Evolutionary conservation across 306 rosid species (phyloP).

Genomic region (Potentilla sterilis): DNA sequence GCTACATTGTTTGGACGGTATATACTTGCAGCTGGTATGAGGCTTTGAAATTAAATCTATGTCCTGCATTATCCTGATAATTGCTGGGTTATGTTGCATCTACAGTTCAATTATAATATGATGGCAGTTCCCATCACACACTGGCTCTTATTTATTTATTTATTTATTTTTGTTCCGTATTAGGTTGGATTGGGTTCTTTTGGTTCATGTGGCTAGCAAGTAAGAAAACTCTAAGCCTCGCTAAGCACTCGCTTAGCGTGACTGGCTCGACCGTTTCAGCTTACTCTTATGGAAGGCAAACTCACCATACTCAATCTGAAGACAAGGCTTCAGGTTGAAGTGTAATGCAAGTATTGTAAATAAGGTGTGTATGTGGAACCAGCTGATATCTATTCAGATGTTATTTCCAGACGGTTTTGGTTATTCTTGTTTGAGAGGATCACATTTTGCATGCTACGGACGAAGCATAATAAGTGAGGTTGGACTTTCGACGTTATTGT

Average conservation of each 20-base stretch:
- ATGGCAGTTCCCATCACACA: not conserved
- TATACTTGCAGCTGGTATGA: not conserved
- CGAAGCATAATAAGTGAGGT: not conserved
- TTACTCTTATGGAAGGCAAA: conserved; percentile 51
- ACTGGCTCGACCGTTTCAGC: conserved; percentile 61
- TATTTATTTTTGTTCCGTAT: not conserved
- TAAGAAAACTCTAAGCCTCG: conserved; percentile 54
- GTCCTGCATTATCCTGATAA: not conserved
- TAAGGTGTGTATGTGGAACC: not conserved
- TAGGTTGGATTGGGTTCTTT: conserved; percentile 85
- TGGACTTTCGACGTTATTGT: not conserved
- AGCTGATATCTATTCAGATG: not conserved
- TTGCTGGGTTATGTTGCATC: conserved; percentile 5
- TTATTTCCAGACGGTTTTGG: not conserved
- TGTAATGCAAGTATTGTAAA: not conserved
- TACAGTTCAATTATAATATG: not conserved
- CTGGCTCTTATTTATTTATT: not conserved
- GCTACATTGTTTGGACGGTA: not conserved
- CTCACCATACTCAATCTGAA: conserved; percentile 14
- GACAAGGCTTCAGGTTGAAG: conserved; percentile 19
- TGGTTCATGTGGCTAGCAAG: conserved; percentile 54
- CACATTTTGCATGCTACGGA: not conserved
- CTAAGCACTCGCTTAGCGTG: conserved; percentile 41
- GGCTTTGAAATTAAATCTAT: not conserved
- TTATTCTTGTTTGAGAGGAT: not conserved